Percentiles rank a stretch among this genome's conserved stretches.
phyloP scores from a whole-genome alignment of 148 eudicot genomes.

The Amaranthus palmeri region DNA sequence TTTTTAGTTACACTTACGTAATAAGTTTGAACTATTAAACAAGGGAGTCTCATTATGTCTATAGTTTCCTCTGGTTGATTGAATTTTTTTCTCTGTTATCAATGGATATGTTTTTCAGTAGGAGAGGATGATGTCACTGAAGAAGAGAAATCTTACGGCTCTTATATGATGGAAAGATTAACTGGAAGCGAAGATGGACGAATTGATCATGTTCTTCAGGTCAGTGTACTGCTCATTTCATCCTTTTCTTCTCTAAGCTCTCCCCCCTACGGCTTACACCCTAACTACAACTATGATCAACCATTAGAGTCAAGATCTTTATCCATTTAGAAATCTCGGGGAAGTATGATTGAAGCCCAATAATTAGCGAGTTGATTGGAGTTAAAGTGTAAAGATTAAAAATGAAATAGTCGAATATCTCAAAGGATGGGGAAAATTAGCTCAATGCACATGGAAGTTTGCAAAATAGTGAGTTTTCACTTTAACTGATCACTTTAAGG shows the following conservation, averaged over 20 bases:
- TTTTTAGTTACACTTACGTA: not conserved
- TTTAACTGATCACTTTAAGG: too few species aligned
- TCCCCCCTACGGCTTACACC: not conserved
- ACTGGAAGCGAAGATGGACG: constrained; percentile 74
- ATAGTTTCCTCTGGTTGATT: not conserved
- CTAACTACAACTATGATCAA: not conserved
- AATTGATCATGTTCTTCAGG: constrained; percentile 90
- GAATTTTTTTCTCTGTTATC: not conserved
- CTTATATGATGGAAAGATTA: constrained; percentile 86
- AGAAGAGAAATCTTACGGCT: constrained; percentile 75
- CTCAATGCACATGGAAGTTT: too few species aligned
- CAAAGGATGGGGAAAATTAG: too few species aligned
- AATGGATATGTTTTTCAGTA: constrained; percentile 37
- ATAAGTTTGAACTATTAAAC: not conserved
- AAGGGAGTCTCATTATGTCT: not conserved
- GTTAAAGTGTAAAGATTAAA: too few species aligned
- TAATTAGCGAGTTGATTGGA: too few species aligned
- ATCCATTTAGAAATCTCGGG: not conserved
- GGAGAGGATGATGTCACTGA: constrained; percentile 40
- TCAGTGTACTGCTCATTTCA: constrained; percentile 19
- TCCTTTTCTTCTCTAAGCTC: not conserved
- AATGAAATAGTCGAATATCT: too few species aligned
- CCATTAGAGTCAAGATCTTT: not conserved
- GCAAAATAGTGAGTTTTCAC: too few species aligned
- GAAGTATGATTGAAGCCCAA: not conserved